Conservation (phyloP, 306 rosid genomes). For the Senna siamea region DNA sequence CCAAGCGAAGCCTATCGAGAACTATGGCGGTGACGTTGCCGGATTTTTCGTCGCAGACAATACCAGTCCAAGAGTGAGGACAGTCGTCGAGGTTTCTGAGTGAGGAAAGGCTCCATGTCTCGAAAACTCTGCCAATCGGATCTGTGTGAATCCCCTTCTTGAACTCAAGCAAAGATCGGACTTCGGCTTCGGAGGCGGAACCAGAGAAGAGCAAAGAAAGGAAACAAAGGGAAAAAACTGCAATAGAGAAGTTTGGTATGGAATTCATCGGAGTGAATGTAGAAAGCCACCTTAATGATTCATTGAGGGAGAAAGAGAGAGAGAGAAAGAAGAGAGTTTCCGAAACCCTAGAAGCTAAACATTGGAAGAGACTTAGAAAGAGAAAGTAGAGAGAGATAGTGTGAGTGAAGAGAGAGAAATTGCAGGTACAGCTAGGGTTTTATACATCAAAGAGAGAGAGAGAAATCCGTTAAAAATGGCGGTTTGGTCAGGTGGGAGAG, state of each 20-base stretch:
- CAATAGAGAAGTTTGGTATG: slow-evolving; percentile 24
- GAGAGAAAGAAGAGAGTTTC: neutral
- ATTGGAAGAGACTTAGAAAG: slow-evolving; percentile 16
- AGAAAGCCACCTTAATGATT: slow-evolving; percentile 50
- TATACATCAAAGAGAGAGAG: slow-evolving; percentile 8
- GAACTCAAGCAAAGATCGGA: slow-evolving; percentile 86
- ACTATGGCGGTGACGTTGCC: slow-evolving; percentile 68
- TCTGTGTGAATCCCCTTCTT: slow-evolving; percentile 76
- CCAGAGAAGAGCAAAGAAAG: slow-evolving; percentile 7
- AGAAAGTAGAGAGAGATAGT: too few species aligned
- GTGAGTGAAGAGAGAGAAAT: slow-evolving; percentile 38
- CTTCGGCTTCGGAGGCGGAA: slow-evolving; percentile 58
- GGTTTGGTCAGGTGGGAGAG: slow-evolving; percentile 72
- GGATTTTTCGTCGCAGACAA: slow-evolving; percentile 59
- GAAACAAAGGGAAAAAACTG: slow-evolving; percentile 26
- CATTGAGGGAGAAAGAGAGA: slow-evolving; percentile 43
- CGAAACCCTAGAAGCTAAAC: slow-evolving; percentile 65
- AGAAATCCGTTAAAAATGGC: slow-evolving; percentile 64
- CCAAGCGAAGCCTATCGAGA: slow-evolving; percentile 60
- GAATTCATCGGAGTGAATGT: slow-evolving; percentile 70
- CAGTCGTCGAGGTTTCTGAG: slow-evolving; percentile 38
- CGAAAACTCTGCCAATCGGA: slow-evolving; percentile 50
- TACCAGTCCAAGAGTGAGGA: slow-evolving; percentile 67
- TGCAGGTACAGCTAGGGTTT: slow-evolving; percentile 40
- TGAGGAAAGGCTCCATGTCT: slow-evolving; percentile 53